Evolutionary conservation across 768 basidiomycete species (phyloP), one percentile per base, ranked within the genome.

Genomic region (Boletus coccyginus): DNA sequence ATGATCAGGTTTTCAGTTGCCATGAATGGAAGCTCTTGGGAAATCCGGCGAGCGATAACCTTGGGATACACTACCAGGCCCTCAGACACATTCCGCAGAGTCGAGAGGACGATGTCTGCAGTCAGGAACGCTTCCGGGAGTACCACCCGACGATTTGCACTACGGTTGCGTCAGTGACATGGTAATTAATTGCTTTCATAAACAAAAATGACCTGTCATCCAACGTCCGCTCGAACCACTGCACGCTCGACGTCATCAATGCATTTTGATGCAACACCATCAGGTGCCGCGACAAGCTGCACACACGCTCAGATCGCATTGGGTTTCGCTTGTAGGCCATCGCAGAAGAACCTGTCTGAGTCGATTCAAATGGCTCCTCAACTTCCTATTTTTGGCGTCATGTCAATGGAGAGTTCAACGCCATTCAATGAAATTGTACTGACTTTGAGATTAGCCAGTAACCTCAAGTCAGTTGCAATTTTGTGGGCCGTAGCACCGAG

Each of bases 311-410:
- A 54, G 86, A 95, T 55, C 97, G 92, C 97, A 99, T 99, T 8
- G 97, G 97, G 74, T 99, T 98, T 53, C 96, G 85, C 77, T 98
- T 98, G 84, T 98, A 98, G 10, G 96, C 96, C 96, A 98, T 98
- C 1, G 94, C 94, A 1, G 90, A 93, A 11, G 90, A 91, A 8
- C 97, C 97, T 62, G 98, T 99, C 76, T 99, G 97, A 19, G 96
- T 96, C 50, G 94, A 91, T 73, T 99, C 96, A 73, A 98, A 98
- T 0, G 97, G 97, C 70, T 99, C 97, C 74, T 99, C 97, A 44
- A 99, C 81, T 85, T 98, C 97, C 87, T 91, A 49, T 31, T 27
- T 54, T 48, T 10, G 12, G 8, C 5, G 8, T 44, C 46, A 7
- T 40, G 38, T 68, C 51, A 60, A 27, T 5, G 27, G 31, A 52